phyloP scores from a whole-genome alignment of 2,329 filamentous ascomycete genomes.

The Acephala macrosclerotiorum region DNA sequence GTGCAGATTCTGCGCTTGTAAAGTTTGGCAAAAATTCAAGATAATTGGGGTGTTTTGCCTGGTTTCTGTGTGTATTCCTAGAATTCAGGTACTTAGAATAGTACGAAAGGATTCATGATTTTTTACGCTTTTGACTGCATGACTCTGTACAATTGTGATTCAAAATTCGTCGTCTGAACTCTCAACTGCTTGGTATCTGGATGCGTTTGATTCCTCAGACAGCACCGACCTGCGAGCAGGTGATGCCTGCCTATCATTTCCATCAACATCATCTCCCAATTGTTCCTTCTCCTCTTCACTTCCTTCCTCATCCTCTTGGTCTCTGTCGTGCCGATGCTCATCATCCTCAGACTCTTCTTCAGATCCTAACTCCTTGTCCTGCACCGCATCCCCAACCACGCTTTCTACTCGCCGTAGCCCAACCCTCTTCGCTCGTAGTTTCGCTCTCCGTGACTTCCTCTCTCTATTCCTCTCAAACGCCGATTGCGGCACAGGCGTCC shows the following conservation, averaged over 20 bases:
- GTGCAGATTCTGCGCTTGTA: slow-evolving; percentile 29
- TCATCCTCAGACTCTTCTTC: slow-evolving; percentile 9
- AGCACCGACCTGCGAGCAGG: neutral
- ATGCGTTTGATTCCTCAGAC: neutral
- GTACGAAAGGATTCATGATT: slow-evolving; percentile 12
- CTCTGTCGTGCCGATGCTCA: slow-evolving; percentile 14
- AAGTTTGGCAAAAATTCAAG: slow-evolving; percentile 22
- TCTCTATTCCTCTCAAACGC: slow-evolving; percentile 36
- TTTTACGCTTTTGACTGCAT: neutral
- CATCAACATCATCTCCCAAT: neutral
- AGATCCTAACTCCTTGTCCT: neutral
- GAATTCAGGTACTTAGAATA: slow-evolving; percentile 29
- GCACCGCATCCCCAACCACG: neutral
- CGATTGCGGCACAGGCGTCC: slow-evolving; percentile 31
- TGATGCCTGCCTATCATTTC: neutral
- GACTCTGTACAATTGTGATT: neutral
- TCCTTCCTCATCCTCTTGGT: slow-evolving; percentile 9
- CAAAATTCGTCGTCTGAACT: neutral
- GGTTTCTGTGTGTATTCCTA: slow-evolving; percentile 36
- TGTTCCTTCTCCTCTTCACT: slow-evolving; percentile 1
- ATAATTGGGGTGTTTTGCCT: slow-evolving; percentile 20
- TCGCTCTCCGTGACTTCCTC: slow-evolving; percentile 24
- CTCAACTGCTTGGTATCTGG: neutral
- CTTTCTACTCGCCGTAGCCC: slow-evolving; percentile 11
- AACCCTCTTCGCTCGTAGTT: neutral